Evolutionary conservation across 208 protist genomes (phyloP), one percentile per base, ranked within the genome.

Genomic region (Crithidia expoeki): DNA sequence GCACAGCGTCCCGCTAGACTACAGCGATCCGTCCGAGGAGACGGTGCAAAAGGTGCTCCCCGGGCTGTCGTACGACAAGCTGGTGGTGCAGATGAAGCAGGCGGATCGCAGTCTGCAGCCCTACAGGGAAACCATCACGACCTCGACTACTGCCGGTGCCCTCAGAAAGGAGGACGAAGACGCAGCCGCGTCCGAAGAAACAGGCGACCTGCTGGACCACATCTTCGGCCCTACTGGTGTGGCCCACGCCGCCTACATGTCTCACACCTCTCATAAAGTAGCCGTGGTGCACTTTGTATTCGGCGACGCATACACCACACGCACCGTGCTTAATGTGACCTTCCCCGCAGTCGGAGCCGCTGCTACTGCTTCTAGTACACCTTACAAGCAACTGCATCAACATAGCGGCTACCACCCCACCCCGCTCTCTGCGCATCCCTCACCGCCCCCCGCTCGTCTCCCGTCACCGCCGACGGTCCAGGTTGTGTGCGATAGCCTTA

Each of bases 291-390:
- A 78, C 27, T 93, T 93, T 70, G n/a, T 93, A 42, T 93, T 93
- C 56, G 88, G 88, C 17, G 85, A 93, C 46, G 80, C 80, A 46
- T 86, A 84, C 68, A 88, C 88, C 7, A 86, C 85, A 10, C 85
- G 80, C n/a, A 93, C 85, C 14, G 74, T 55, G 23, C 51, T 76
- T 30, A 70, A 49, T 17, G 69, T 83, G 19, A 52, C 62, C 12
- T 80, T 60, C 30, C 61, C 60, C 14, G 23, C 50, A 17, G 47
- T 53, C 21, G 44, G 46, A 30, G 21, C 19, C 30, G 28, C 51
- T 17, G 28, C 32, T 32, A 23, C 33, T 55, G 44, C 32, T 28
- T 10, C 32, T 0, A 4, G 9, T 50, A 9, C 10, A 17, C 40
- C 36, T 25, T n/a, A 5, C 17, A 40, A n/a, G 27, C 57, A 28